Evolutionary conservation across 768 basidiomycete genomes (phyloP), one percentile per base, ranked within the genome.

Genomic region (Rhodosporidiobolus odoratus): DNA sequence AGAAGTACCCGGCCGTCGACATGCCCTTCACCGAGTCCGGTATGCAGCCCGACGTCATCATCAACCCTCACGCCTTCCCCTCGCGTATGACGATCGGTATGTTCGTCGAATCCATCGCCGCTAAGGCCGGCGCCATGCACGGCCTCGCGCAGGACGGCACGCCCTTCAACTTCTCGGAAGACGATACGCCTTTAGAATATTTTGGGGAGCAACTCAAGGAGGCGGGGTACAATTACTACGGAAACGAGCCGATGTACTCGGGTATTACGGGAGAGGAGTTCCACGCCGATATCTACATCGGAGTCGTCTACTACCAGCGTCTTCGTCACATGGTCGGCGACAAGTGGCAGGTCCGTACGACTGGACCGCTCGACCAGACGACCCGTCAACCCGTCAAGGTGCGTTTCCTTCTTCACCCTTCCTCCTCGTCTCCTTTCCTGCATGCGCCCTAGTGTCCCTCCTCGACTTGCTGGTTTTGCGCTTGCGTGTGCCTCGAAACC

Each of bases 51-150:
- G 96, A 99, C 80, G 87, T 99, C 59, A 98, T 99, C 79, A 98
- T 99, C 83, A 99, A 99, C 81, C 96, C 96, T 43, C 96, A 99
- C 79, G 96, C 96, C 23, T 99, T 99, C 84, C 96, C 96, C 3
- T 90, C 88, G 84, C 91, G 96, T 75, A 99, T 99, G 96, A 99
- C 96, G 1, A 99, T 99, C 76, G 96, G 96, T 68, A 99, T 99
- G 96, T 88, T 99, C 79, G 92, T 99, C 67, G 96, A 99, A 83
- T 95, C 92, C 81, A 88, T 98, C 87, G 96, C 96, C 0, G 96
- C 96, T n/a, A 99, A 99, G 80, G 90, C 96, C 3, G 96, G 96
- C 67, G 90, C 95, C 13, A 91, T 98, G 90, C 96, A 98, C 75
- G 96, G 96, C 52, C 84, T 99, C 32, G 93, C 96, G 21, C 96